Conservation (phyloP, 176 grass and related monocot species). For the Hsuehochloa calcarea region DNA sequence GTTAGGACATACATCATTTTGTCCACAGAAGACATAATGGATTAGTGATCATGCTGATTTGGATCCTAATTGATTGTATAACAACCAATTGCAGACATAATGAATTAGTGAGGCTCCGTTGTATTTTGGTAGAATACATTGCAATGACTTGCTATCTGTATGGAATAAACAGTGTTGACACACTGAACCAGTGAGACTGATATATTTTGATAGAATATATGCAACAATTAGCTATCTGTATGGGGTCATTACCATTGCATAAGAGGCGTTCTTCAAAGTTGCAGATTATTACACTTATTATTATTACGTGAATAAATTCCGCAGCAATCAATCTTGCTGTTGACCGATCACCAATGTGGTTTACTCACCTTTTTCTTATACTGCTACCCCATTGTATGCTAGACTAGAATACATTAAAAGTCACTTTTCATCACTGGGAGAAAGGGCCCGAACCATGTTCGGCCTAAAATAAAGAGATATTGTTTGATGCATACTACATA, state of each 20-base stretch:
- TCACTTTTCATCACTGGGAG: background rate
- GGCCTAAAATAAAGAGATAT: background rate
- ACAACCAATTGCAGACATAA: background rate
- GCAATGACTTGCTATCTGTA: background rate
- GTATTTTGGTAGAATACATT: slow-evolving; percentile 20
- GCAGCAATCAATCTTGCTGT: background rate
- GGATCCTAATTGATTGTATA: background rate
- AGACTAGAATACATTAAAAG: background rate
- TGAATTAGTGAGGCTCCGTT: background rate
- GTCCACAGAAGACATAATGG: background rate
- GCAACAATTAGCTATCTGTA: background rate
- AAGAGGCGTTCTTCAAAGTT: background rate
- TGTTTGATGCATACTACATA: background rate
- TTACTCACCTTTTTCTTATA: background rate
- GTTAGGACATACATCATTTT: background rate
- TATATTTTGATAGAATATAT: slow-evolving; percentile 4
- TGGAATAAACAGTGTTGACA: background rate
- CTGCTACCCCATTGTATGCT: background rate
- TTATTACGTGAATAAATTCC: background rate
- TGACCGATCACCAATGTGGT: background rate
- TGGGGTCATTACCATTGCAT: background rate
- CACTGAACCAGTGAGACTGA: background rate
- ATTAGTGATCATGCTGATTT: slow-evolving; percentile 1
- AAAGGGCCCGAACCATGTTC: background rate
- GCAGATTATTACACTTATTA: background rate